Evolutionary conservation across 2,329 filamentous ascomycete species (phyloP).

Genomic region (Aspergillus cejpii): DNA sequence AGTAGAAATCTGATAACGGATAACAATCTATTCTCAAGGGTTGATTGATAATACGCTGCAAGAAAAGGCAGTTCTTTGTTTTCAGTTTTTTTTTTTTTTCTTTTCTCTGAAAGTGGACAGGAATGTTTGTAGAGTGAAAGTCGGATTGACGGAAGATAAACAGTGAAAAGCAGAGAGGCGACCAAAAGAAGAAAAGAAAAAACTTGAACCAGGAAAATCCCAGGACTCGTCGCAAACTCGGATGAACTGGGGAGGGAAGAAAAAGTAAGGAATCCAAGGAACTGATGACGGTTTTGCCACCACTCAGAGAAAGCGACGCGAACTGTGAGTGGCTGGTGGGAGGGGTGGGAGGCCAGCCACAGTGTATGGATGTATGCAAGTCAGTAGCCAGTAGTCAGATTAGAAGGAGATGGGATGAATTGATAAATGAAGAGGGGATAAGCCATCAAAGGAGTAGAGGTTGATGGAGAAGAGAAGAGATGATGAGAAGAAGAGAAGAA

Average conservation of each 20-base stretch:
- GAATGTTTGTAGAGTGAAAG: conserved; percentile 1
- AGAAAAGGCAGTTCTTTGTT: background rate
- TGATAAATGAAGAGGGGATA: background rate
- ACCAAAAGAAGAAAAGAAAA: conserved; percentile 10
- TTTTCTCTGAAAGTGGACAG: background rate
- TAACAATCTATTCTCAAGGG: background rate
- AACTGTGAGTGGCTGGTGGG: conserved; percentile 13
- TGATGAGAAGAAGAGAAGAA: conserved; percentile 7
- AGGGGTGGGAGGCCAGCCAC: conserved; percentile 16
- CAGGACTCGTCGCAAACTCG: conserved; percentile 20
- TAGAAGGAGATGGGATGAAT: background rate
- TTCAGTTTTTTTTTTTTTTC: background rate
- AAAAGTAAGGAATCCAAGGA: conserved; percentile 28
- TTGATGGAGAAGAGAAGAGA: conserved; percentile 3
- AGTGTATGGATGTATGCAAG: conserved; percentile 6
- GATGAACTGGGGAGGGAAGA: conserved; percentile 15
- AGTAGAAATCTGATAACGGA: background rate
- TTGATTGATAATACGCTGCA: background rate
- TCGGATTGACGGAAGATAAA: conserved; percentile 1
- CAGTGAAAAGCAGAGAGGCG: conserved; percentile 7
- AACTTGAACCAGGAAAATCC: conserved; percentile 13
- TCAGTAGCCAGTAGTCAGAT: too few relatives aligned
- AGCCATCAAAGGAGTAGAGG: conserved; percentile 5
- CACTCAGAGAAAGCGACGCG: conserved; percentile 20
- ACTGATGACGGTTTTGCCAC: conserved; percentile 27